Evolutionary conservation across 305 asterid genomes (phyloP).

Genomic region (Fraxinus angustifolia): DNA sequence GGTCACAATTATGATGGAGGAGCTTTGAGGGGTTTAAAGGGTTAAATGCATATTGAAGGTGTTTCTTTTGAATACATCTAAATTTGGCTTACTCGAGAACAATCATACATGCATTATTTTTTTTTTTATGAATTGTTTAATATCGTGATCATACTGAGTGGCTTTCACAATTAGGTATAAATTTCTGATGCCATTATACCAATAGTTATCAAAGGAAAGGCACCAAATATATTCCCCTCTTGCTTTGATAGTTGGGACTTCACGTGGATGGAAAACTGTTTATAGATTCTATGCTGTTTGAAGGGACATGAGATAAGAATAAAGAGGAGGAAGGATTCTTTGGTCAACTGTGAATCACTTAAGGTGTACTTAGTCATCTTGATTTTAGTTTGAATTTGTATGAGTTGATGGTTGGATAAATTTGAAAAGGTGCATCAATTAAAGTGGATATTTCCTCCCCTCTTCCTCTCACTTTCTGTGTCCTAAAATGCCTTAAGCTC

Average conservation of each 20-base stretch:
- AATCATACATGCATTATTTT: background rate
- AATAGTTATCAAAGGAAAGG: background rate
- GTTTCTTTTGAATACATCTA: background rate
- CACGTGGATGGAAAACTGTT: background rate
- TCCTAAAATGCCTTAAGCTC: conserved; percentile 5
- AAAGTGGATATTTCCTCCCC: background rate
- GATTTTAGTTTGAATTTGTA: background rate
- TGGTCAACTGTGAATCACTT: background rate
- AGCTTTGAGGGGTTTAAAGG: background rate
- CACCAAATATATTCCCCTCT: background rate
- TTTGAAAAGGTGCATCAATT: background rate
- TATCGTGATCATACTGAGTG: background rate
- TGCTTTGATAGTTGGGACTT: background rate
- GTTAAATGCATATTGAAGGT: background rate
- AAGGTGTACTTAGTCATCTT: background rate
- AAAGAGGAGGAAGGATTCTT: background rate
- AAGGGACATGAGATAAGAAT: background rate
- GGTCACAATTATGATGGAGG: background rate
- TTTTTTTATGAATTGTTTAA: background rate
- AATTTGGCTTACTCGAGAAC: background rate
- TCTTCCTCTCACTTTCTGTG: background rate
- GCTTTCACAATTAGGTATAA: background rate
- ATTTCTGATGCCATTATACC: background rate
- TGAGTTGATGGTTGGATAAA: background rate
- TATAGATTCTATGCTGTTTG: background rate